A percentile compares a stretch with the other conserved stretches of the same genome.
Evolutionary conservation across 2,329 filamentous ascomycete species (phyloP).

Genomic region (Pestalotiopsis sp.): DNA sequence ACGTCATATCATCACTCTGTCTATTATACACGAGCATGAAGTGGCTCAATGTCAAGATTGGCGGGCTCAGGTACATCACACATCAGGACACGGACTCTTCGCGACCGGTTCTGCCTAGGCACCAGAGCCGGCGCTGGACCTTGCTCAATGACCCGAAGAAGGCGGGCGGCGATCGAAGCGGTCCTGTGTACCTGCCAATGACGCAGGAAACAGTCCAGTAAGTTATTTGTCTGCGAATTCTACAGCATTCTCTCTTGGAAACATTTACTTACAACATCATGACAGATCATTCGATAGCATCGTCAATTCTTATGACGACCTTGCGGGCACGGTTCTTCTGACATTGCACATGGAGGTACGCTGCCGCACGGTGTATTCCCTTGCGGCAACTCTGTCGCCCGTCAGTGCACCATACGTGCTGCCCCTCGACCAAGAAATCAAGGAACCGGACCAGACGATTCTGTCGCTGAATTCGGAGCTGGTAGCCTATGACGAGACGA

Average conservation of each 20-base stretch:
- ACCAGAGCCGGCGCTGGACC: slow-evolving; percentile 80
- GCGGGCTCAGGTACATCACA: slow-evolving; percentile 81
- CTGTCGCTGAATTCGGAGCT: slow-evolving; percentile 83
- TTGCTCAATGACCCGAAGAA: slow-evolving; percentile 68
- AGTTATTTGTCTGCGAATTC: slow-evolving; percentile 33
- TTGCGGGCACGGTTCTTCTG: slow-evolving; percentile 77
- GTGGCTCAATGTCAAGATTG: slow-evolving; percentile 86
- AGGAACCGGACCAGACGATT: slow-evolving; percentile 78
- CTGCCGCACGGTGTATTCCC: slow-evolving; percentile 80
- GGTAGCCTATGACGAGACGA: slow-evolving; percentile 84
- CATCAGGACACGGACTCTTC: slow-evolving; percentile 70
- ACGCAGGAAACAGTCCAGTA: slow-evolving; percentile 82
- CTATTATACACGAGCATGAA: slow-evolving; percentile 97
- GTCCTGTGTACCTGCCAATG: slow-evolving; percentile 81
- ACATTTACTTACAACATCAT: background rate
- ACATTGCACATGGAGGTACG: slow-evolving; percentile 89
- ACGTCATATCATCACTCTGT: slow-evolving; percentile 82
- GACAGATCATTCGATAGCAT: slow-evolving; percentile 82
- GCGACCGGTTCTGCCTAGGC: slow-evolving; percentile 51
- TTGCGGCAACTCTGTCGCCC: slow-evolving; percentile 65
- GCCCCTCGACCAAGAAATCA: slow-evolving; percentile 68
- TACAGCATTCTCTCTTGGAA: background rate
- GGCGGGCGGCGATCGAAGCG: slow-evolving; percentile 57
- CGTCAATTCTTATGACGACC: slow-evolving; percentile 77
- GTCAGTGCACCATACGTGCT: slow-evolving; percentile 64